phyloP scores from a whole-genome alignment of 1,284 basidiomycete genomes.

The Blastosporella zonata region DNA sequence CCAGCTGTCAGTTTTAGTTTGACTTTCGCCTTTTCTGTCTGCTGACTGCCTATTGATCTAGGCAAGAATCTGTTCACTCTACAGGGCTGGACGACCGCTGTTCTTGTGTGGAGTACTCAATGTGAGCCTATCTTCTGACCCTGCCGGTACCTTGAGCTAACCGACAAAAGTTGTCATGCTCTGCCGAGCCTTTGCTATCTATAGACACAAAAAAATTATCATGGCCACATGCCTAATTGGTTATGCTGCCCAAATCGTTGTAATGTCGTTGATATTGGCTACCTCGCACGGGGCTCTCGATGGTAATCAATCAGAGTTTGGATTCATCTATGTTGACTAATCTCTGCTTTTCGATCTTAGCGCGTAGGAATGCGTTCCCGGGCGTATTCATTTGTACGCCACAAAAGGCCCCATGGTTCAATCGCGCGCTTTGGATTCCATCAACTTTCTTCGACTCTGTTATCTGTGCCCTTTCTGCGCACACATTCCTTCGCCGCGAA shows the following conservation, averaged over 20 bases:
- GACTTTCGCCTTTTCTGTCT: background rate
- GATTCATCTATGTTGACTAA: background rate
- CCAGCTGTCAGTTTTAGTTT: constrained; percentile 22
- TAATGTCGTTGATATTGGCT: constrained; percentile 21
- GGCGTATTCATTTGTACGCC: constrained; percentile 23
- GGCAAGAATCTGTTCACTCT: constrained; percentile 12
- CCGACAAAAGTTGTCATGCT: constrained; percentile 24
- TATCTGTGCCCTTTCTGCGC: constrained; percentile 22
- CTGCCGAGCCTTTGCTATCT: constrained; percentile 28
- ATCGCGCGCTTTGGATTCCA: constrained; percentile 28
- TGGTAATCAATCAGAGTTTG: constrained; percentile 13
- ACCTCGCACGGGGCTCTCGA: constrained; percentile 13
- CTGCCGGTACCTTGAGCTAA: background rate
- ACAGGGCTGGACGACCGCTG: constrained; percentile 13
- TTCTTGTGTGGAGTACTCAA: constrained; percentile 24
- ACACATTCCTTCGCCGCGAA: constrained; percentile 19
- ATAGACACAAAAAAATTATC: constrained; percentile 16
- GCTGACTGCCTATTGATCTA: constrained; percentile 1
- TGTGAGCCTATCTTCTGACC: constrained; percentile 16
- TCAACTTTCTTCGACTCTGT: constrained; percentile 25
- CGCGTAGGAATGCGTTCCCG: constrained; percentile 9
- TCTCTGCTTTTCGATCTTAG: constrained; percentile 1
- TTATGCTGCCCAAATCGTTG: constrained; percentile 21
- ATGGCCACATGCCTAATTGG: constrained; percentile 15
- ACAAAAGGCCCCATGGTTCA: constrained; percentile 19